Evolutionary conservation across 2,329 filamentous ascomycete genomes (phyloP).

Genomic region (Fusarium phyllophilum): DNA sequence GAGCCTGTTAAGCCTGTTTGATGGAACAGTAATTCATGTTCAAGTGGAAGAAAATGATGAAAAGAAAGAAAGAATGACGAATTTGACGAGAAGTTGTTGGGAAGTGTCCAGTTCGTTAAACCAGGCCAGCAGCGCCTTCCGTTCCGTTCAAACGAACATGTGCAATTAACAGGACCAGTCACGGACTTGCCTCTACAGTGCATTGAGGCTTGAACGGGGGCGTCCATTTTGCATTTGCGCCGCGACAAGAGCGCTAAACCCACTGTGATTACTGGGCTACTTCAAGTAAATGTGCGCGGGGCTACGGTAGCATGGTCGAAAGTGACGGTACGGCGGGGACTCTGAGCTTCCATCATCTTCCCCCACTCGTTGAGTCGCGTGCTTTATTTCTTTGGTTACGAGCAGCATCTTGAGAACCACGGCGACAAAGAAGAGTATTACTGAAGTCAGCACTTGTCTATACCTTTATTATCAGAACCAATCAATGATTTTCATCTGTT

Average conservation of each 20-base stretch:
- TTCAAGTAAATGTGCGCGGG: constrained; percentile 18
- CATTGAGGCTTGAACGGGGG: constrained; percentile 19
- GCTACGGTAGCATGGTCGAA: constrained; percentile 5
- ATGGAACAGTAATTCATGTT: neutral
- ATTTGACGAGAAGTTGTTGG: neutral
- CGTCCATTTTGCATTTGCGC: neutral
- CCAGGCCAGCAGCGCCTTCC: neutral
- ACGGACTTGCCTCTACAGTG: constrained; percentile 2
- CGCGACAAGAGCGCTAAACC: constrained; percentile 28
- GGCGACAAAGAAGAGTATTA: neutral
- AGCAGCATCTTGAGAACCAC: neutral
- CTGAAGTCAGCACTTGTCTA: neutral
- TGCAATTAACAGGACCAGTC: constrained; percentile 6
- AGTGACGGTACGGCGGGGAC: neutral
- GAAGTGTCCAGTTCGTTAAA: constrained; percentile 1
- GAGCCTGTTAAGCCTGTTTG: neutral
- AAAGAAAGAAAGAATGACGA: neutral
- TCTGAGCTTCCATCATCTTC: constrained; percentile 32
- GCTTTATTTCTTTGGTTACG: constrained; percentile 7
- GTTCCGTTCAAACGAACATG: constrained; percentile 15
- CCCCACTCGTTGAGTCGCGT: constrained; percentile 34
- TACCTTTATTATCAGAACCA: neutral
- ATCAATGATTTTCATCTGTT: too few relatives aligned
- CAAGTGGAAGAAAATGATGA: neutral
- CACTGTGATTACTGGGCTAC: constrained; percentile 19